Base-by-base conservation (phyloP, 1,284 basidiomycete species). In the Gomphus bonarii region DNA sequence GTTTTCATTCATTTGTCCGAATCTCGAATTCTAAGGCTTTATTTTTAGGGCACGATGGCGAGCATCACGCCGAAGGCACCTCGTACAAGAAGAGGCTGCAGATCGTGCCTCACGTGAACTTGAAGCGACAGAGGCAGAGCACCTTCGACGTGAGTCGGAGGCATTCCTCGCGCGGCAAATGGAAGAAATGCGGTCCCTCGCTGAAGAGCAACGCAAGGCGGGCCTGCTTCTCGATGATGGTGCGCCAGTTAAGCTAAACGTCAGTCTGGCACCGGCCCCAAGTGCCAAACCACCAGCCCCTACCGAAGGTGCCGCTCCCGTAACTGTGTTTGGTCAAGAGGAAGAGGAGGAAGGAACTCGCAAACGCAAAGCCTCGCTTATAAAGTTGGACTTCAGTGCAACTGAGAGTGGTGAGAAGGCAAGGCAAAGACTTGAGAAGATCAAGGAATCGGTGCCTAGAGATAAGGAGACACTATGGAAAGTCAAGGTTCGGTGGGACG, bases 151-250 rank as follows among this genome's bases (percentile, higher is more conserved):
- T 30, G 91, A 94, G 70, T 91, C 88, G 0, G 91, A 94, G 69
- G 85, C 84, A 60, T 93, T 94, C 76, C 75, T 94, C 54, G 87
- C 88, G 42, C 77, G 82, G 55, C 91, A 95, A 66, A 91, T 93
- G 87, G 88, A 88, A 61, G 91, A 95, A 68, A 84, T 94, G 80
- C 88, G 90, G 60, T 84, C 87, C 0, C 72, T 94, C 30, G 89
- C 89, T 20, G 87, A 88, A 50, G 85, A 91, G 66, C 90, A 95
- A 65, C 83, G 89, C 58, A 88, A 89, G 64, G 87, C 88, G 11
- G 91, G 92, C 30, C 77, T 94, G 69, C 72, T 95, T n/a, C 77
- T 93, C 22, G 92, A 95, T 62, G 91, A 95, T 61, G 88, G 89
- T 25, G 88, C 88, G 9, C 91, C 91, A 6, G 85, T 95, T 63